Evolutionary conservation across 768 basidiomycete species (phyloP).

Genomic region (Boletus huronensis): DNA sequence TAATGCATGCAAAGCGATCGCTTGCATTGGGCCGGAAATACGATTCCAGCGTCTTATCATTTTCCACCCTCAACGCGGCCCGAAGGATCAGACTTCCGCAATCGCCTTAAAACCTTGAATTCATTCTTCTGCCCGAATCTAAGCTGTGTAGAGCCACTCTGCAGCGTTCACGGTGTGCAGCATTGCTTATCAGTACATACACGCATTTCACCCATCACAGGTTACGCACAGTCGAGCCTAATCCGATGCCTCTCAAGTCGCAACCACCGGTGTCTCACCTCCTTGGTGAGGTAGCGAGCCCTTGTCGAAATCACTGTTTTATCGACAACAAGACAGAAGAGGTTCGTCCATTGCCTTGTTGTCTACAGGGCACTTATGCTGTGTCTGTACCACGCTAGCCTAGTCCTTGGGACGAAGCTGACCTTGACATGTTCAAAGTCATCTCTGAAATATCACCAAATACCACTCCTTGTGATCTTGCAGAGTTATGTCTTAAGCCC

Average conservation of each 20-base stretch:
- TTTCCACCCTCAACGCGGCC: conserved; percentile 3
- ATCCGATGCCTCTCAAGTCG: conserved; percentile 12
- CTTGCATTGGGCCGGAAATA: conserved; percentile 26
- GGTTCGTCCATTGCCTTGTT: conserved; percentile 11
- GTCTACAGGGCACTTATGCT: neutral
- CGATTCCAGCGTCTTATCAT: conserved; percentile 18
- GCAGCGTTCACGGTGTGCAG: conserved; percentile 45
- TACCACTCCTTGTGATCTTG: conserved; percentile 50
- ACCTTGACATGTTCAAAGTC: conserved; percentile 38
- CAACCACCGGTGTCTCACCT: neutral
- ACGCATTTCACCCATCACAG: conserved; percentile 18
- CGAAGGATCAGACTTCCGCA: conserved; percentile 18
- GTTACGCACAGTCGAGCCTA: conserved; percentile 20
- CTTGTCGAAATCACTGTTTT: conserved; percentile 31
- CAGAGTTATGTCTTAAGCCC: conserved; percentile 51
- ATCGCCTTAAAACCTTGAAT: conserved; percentile 35
- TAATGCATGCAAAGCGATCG: conserved; percentile 29
- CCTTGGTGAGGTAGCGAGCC: conserved; percentile 5
- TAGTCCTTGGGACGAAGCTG: conserved; percentile 38
- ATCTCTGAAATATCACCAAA: conserved; percentile 45
- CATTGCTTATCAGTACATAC: neutral
- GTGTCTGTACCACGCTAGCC: conserved; percentile 5
- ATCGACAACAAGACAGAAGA: conserved; percentile 8
- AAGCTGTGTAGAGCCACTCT: conserved; percentile 50
- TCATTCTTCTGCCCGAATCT: conserved; percentile 50